Evolutionary conservation across 2,329 filamentous ascomycete genomes (phyloP), one percentile per base, ranked within the genome.

Genomic region (Trichoderma atroviride): DNA sequence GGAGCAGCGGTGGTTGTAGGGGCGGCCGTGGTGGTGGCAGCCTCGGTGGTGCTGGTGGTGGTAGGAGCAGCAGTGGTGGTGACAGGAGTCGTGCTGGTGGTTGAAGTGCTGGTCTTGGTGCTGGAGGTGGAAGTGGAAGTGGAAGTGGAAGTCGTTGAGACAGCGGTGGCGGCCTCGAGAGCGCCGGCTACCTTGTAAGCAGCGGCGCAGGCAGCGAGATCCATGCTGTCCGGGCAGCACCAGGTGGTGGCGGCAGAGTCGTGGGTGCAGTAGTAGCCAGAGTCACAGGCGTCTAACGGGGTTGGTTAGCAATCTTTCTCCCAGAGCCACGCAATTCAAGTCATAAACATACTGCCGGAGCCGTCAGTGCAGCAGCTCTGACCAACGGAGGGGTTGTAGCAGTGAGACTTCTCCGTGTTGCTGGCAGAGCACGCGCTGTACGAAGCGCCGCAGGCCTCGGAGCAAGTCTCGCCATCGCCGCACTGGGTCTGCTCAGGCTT

Each of bases 221-320:
- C 81, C 82, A 86, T 81, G 71, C 80, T 82, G 55, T 88, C 79
- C 53, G 87, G 87, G 79, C 88, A 91, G 82, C 88, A 91, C 81
- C 85, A 85, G 40, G 88, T 89, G 69, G 83, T 79, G 66, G 79
- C 78, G 56, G 77, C 74, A 64, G 78, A 76, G 75, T 89, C 84
- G 73, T 84, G 81, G n/a, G 86, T 84, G 81, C 89, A 91, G 82
- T 86, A 90, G 81, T 86, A 91, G 61, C 86, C 87, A 19, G 79
- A 77, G 37, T 87, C 84, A 77, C 88, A 91, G 37, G 88, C 87
- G 78, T 88, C 87, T 89, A 64, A 11, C 43, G 7, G 6, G 2
- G 37, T 27, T 64, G 59, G 57, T 68, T 40, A 64, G 59, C n/a
- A 9, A 67, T 16, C 31, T 2, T 27, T 27, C 2, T 27, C 27